Evolutionary conservation across 2,329 filamentous ascomycete species (phyloP).

Genomic region (Fusarium protoensiforme): DNA sequence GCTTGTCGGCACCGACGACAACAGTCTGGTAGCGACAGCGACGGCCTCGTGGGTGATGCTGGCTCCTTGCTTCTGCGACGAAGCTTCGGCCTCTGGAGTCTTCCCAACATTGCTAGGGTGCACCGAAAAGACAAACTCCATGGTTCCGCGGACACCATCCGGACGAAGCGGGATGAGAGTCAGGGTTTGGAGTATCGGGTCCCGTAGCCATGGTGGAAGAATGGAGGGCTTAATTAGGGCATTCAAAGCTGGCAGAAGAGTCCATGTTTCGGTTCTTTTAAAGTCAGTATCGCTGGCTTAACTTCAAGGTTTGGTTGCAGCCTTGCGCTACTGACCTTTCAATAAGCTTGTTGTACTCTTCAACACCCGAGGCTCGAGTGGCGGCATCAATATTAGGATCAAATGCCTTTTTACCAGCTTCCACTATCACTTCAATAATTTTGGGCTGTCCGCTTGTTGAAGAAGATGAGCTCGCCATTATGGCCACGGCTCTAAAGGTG

Average conservation of each 20-base stretch:
- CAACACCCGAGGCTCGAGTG: slow-evolving; percentile 48
- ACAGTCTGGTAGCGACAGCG: slow-evolving; percentile 69
- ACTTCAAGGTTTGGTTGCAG: not conserved
- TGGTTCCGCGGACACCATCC: slow-evolving; percentile 72
- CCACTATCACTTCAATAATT: slow-evolving; percentile 49
- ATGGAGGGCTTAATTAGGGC: slow-evolving; percentile 70
- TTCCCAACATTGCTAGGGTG: slow-evolving; percentile 65
- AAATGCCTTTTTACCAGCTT: slow-evolving; percentile 61
- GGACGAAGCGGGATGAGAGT: slow-evolving; percentile 70
- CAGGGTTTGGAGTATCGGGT: slow-evolving; percentile 66
- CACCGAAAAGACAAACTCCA: slow-evolving; percentile 78
- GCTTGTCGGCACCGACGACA: slow-evolving; percentile 68
- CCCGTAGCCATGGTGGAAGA: slow-evolving; percentile 69
- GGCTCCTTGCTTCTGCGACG: slow-evolving; percentile 66
- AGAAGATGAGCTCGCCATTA: slow-evolving; percentile 44
- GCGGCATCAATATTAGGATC: slow-evolving; percentile 53
- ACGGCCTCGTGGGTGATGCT: slow-evolving; percentile 76
- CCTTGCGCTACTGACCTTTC: slow-evolving; percentile 54
- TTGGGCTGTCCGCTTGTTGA: slow-evolving; percentile 40
- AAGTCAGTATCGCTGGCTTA: slow-evolving; percentile 7
- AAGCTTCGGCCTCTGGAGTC: slow-evolving; percentile 50
- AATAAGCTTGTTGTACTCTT: slow-evolving; percentile 60
- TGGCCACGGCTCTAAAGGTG: not conserved
- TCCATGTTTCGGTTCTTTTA: slow-evolving; percentile 55
- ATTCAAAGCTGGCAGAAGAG: slow-evolving; percentile 71